A percentile compares a stretch with the other conserved stretches of the same genome.
Conservation (phyloP, 129 eudicot genomes). For the Chrysanthemum makinoi region DNA sequence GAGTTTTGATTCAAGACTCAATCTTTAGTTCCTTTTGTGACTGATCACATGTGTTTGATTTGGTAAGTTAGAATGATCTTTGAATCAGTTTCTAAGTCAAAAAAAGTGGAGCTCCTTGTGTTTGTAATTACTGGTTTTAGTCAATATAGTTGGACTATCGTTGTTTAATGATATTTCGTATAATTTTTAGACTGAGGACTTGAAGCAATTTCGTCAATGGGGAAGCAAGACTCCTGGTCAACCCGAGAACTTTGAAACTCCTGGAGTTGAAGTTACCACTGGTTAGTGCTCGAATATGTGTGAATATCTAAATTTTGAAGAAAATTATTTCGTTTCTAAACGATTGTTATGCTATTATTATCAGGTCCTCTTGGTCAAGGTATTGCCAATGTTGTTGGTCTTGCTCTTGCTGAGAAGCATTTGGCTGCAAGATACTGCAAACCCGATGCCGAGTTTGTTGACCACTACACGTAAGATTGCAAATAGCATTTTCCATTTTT, state of each 20-base stretch:
- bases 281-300: slow-evolving; percentile 36
- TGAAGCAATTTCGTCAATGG: slow-evolving; percentile 91
- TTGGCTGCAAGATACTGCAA: slow-evolving; percentile 95
- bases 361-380: slow-evolving; percentile 99
- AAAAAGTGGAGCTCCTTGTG: no score
- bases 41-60: background rate
- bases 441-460: slow-evolving; percentile 78
- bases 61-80: slow-evolving; percentile 3
- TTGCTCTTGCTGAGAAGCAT: slow-evolving; percentile 98
- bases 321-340: slow-evolving; percentile 9
- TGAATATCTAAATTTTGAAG: background rate
- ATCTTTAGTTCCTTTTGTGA: background rate
- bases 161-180: background rate
- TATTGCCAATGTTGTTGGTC: slow-evolving; percentile 88
- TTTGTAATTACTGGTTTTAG: no score
- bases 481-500: slow-evolving; percentile 3
- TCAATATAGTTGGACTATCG: background rate
- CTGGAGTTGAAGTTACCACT: slow-evolving; percentile 95
- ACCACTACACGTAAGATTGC: slow-evolving; percentile 87
- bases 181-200: slow-evolving; percentile 34
- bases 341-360: slow-evolving; percentile 12
- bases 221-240: slow-evolving; percentile 97
- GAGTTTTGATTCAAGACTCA: background rate
- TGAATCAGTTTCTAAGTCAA: no score
- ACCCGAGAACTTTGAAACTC: slow-evolving; percentile 94